Evolutionary conservation across 371 early-diverging fungal genomes (phyloP), one percentile per base, ranked within the genome.

Genomic region (Mucor piriformis): DNA sequence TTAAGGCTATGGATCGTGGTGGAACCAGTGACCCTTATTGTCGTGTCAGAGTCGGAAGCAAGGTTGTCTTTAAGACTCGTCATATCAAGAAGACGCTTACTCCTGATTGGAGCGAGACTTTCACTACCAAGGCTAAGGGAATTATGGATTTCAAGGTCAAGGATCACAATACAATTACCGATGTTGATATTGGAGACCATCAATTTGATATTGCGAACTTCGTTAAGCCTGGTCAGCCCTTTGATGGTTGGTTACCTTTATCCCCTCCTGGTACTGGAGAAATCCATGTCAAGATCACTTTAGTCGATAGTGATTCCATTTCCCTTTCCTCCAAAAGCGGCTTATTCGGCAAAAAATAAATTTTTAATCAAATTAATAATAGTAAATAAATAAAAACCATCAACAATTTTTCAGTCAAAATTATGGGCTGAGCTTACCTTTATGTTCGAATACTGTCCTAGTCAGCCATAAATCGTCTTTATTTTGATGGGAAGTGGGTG

Each of bases 41-140:
- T 51, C 75, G 79, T 29, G 77, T 88, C 0, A 77, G 82, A 29
- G 57, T 81, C 33, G 84, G 85, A 59, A 77, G 67, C 50, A 88
- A 91, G 66, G 78, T 82, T 1, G 52, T 90, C 24, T 70, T 77
- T 73, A 93, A 92, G 73, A 94, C 95, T 16, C 79, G 82, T 35
- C 86, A 87, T 27, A 79, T 89, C 50, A 90, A 92, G 74, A 91
- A 92, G 71, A 90, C 88, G 4, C 63, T 90, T 18, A 69, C 82
- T 5, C 95, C 94, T 1, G 71, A 69, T 38, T 96, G 94, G 83
- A 57, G 74, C 46, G 77, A 74, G 52, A 58, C 67, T 3, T 76
- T 76, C 46, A 54, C 61, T 18, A 32, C 67, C 11, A 66, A 69
- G 34, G 44, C 81, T 1, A 73, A 73, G 16, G 50, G 73, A 25